Base-by-base conservation (phyloP, 2,329 filamentous ascomycete genomes). In the Aspergillus vadensis region DNA sequence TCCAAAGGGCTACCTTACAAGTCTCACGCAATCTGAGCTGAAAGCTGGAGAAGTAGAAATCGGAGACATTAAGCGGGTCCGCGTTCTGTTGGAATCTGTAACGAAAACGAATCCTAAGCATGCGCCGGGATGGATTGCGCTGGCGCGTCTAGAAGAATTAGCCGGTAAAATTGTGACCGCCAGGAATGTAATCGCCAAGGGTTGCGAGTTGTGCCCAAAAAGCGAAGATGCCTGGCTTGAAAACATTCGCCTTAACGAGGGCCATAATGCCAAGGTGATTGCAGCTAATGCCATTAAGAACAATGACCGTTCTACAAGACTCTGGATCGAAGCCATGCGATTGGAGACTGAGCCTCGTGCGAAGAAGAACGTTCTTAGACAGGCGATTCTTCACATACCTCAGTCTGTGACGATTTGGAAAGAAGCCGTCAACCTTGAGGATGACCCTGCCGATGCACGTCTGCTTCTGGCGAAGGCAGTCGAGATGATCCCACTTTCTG, bases 361-460 rank as follows among this genome's bases (percentile, higher is more conserved):
- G 10, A 96, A 96, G 78, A 98, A 98, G 79, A 88, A 92, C 72
- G 95, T 99, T 7, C 87, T 97, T 36, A 86, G 93, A 58, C 91
- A 96, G 72, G 96, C 95, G 0, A 83, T 99, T 48, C 91, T 98
- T 69, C 89, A 97, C 70, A 91, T 97, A 43, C 93, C 93, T 0
- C 92, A 97, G 71, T 98, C 94, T 0, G 95, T 98, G 51, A 89
- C 91, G 44, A 85, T 99, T n/a, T 99, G 95, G 95, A 99, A 98
- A 74, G 92, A 96, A 73, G 90, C 94, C 5, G 94, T 99, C 64
- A 98, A 98, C 68, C 80, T 98, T 58, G 95, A 98, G 72, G 94
- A 97, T 70, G 90, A 97, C 67, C 86, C 90, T 0, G 90, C 89
- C 30, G 92, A 97, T 79, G 96, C 96, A 4, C 88, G 89, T 63